Conservation (phyloP, 2,329 filamentous ascomycete species). For the Fonsecaea multimorphosa region DNA sequence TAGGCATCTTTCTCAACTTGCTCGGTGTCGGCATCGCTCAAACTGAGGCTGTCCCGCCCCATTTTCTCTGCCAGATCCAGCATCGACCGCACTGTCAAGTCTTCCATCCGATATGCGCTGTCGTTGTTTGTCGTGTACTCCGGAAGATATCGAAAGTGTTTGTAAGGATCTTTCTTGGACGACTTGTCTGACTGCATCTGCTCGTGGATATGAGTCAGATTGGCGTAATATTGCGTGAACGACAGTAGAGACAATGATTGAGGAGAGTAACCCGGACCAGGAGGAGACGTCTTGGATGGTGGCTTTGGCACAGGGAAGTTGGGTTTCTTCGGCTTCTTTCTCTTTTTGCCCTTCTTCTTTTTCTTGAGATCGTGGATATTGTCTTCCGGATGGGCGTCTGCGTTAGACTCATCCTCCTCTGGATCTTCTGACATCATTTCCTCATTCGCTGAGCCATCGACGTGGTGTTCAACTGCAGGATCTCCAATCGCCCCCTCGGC, state of each 20-base stretch:
- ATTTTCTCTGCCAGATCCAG: slow-evolving; percentile 74
- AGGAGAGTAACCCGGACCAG: slow-evolving; percentile 87
- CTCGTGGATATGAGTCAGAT: slow-evolving; percentile 88
- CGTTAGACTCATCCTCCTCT: slow-evolving; percentile 43
- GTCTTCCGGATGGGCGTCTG: background rate
- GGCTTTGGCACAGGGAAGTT: slow-evolving; percentile 70
- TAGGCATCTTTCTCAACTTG: slow-evolving; percentile 9
- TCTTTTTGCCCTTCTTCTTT: slow-evolving; percentile 55
- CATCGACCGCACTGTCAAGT: slow-evolving; percentile 83
- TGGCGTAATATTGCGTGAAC: slow-evolving; percentile 91
- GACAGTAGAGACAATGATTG: slow-evolving; percentile 79
- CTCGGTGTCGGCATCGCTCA: slow-evolving; percentile 13
- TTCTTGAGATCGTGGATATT: slow-evolving; percentile 55
- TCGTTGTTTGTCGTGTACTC: slow-evolving; percentile 88
- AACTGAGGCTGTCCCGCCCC: slow-evolving; percentile 18
- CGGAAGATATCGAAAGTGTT: slow-evolving; percentile 74
- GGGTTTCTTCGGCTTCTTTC: slow-evolving; percentile 61
- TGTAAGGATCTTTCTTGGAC: slow-evolving; percentile 51
- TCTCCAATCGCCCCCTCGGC: slow-evolving; percentile 30
- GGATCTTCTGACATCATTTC: slow-evolving; percentile 17
- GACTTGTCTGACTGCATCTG: slow-evolving; percentile 54
- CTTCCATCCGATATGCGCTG: slow-evolving; percentile 72
- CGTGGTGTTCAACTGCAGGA: slow-evolving; percentile 16
- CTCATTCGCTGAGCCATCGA: background rate
- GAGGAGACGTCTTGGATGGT: slow-evolving; percentile 73